These are phyloP conservation scores for Raffaelea arxii DNA, from an alignment of 2,329 filamentous ascomycete species.

Conservation along the genomic window DNA sequence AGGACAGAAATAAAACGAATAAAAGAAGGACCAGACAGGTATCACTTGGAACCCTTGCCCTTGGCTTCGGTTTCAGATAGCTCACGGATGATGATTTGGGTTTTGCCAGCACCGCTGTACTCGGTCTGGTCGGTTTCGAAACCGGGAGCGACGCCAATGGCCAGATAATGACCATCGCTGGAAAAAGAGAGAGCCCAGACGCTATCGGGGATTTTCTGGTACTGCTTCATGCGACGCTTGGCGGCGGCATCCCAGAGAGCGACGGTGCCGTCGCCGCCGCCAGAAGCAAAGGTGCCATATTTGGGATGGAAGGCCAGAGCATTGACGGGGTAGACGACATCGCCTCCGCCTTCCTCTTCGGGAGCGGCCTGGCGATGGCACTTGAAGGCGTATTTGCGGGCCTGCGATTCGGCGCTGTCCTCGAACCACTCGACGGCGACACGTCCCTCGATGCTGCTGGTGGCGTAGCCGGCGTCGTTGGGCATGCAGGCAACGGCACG, in stretches of 20 bases:
- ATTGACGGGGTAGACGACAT: slow-evolving; percentile 87
- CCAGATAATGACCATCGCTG: slow-evolving; percentile 65
- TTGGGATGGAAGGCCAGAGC: slow-evolving; percentile 79
- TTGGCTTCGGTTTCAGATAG: slow-evolving; percentile 82
- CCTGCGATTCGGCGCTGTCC: slow-evolving; percentile 74
- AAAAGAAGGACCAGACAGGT: no score
- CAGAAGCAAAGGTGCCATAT: slow-evolving; percentile 77
- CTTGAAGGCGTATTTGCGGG: slow-evolving; percentile 96
- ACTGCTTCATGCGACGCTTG: slow-evolving; percentile 82
- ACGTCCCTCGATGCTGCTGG: slow-evolving; percentile 84
- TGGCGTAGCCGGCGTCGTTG: slow-evolving; percentile 88
- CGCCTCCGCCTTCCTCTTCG: slow-evolving; percentile 53
- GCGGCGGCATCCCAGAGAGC: slow-evolving; percentile 86
- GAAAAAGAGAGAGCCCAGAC: slow-evolving; percentile 73
- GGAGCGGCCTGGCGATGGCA: slow-evolving; percentile 74
- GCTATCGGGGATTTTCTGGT: slow-evolving; percentile 72
- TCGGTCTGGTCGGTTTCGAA: slow-evolving; percentile 84
- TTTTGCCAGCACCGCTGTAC: slow-evolving; percentile 59
- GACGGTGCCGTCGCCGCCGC: slow-evolving; percentile 85
- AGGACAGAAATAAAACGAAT: no score
- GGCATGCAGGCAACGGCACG: slow-evolving; percentile 93
- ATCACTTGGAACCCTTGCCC: slow-evolving; percentile 64
- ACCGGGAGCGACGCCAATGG: slow-evolving; percentile 72
- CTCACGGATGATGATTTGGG: slow-evolving; percentile 74
- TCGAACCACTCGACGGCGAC: slow-evolving; percentile 99